Base-by-base conservation (phyloP, 2,329 filamentous ascomycete species). In the Myriangium duriaei region DNA sequence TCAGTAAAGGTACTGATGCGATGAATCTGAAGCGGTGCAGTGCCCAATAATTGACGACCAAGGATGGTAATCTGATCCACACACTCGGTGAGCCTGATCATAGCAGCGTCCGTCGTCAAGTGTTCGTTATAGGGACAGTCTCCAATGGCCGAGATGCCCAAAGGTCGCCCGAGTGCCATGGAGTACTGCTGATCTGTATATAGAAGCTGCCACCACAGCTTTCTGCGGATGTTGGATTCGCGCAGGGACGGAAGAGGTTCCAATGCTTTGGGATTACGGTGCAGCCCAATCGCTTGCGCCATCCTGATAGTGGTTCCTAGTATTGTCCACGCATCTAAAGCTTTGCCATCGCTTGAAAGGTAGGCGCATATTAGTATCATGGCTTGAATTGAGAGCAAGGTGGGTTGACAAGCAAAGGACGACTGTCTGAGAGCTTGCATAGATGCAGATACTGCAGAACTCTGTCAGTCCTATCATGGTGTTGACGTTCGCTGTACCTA, bases 171-270 rank as follows among this genome's bases (percentile, higher is more conserved):
- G 0, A 68, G 54, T 0, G 62, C 67, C 50, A 68, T 65, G 0
- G 64, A 67, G 43, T 67, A 68, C 33, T 68, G 60, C 40, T 67
- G 63, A 33, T 69, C 65, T 57, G 68, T 63, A 41, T 67, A 63
- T n/a, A 69, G 47, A 56, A 69, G 64, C 61, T 64, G 66, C 65
- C 65, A 69, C 65, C 65, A 69, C 1, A 68, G 50, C 11, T 59
- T 59, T 36, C 60, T 62, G 4, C 65, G 55, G 11, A 62, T 53
- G 11, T 56, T 56, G 33, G 56, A 58, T 45, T 68, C 63, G 15
- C 57, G 54, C 5, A 60, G 52, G 1, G 60, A 56, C 21, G 58
- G 57, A 3, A 59, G 47, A 12, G 64, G 61, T 39, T 68, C 56
- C 16, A 66, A 56, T 30, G 59, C 57, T 42, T 60, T 64, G 2